Evolutionary conservation across 108 stramenopile genomes (phyloP), one percentile per base, ranked within the genome.

Genomic region (Nitzschia sp.): DNA sequence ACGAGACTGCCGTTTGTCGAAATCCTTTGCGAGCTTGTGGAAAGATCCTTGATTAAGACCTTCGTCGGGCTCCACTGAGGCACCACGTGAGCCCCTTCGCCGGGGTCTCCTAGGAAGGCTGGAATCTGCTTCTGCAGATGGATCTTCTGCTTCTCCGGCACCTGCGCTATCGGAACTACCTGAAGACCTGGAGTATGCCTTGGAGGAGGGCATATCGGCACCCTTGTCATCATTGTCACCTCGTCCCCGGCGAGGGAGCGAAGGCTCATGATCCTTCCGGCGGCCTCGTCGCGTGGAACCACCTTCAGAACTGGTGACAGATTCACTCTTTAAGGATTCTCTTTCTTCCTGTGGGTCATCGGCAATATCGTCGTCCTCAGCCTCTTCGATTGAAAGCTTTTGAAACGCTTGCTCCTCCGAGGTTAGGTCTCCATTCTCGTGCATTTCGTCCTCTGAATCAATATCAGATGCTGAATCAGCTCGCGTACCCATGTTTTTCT

Each of bases 1-100:
- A 22, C 64, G 64, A 17, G 43, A 12, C 11, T 20, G n/a, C 22
- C 51, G 51, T 51, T 65, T 65, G 37, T 72, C 71, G 20, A 53
- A 55, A 40, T 72, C 71, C 37, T 56, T 63, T n/a, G 53, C 62
- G 0, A 72, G 39, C 15, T 42, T 57, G 62, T 72, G 71, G 53
- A 72, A 72, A 19, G 71, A 64, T 17, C 63, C 55, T 54, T 25
- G 15, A 14, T 20, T 41, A 26, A 72, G 12, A 2, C 41, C 44
- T 55, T 44, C 62, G 29, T 43, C 44, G 57, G 38, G 22, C 7
- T 51, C 59, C 63, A 64, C 55, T 19, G 61, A 41, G 7, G 66
- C 54, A 2, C 66, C 41, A 10, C 14, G 53, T 17, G 68, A 34
- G 21, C 54, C 54, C 24, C 43, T 63, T 48, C 71, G 51, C 48